Evolutionary conservation across 2,329 filamentous ascomycete genomes (phyloP), one percentile per base, ranked within the genome.

Genomic region (Penicillium corylophilum): DNA sequence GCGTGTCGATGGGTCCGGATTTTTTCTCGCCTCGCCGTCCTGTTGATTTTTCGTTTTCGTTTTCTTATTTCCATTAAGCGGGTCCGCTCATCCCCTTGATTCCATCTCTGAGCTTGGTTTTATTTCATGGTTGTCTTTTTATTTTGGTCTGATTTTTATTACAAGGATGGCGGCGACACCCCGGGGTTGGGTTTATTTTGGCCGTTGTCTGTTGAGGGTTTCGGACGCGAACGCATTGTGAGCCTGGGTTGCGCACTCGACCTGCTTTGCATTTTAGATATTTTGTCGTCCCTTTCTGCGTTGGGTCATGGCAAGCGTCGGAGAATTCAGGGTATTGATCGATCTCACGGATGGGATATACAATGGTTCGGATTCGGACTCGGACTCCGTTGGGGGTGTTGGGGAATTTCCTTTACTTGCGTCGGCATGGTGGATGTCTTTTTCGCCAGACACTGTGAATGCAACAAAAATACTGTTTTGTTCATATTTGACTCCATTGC

Each of bases 241-340:
- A 59, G 55, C 59, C 56, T 55, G 56, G 59, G 48, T 60, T 58
- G 58, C 46, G 55, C 53, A 53, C 49, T 62, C 56, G 51, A 57
- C 61, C 60, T 63, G 54, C 58, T 56, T 59, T 64, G 60, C 62
- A 64, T 65, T 62, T 64, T 65, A 65, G 63, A 65, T 62, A 57
- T 64, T 63, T 62, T 59, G 54, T 59, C 57, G 52, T 57, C 58
- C 57, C 54, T 65, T 64, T 70, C 61, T 69, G 66, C 65, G 61
- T 69, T 67, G 57, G 64, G 65, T 63, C 65, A 62, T 64, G 65
- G 67, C 64, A 65, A 65, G 64, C 62, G 63, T 69, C 64, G 68
- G 68, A 70, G 68, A 70, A 70, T 67, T 63, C 63, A 67, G 58
- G 67, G 68, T 68, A 64, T 69, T 69, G 67, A 68, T 69, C 60